A percentile compares a stretch with the other conserved stretches of the same genome.
Evolutionary conservation across 352 stramenopile species (phyloP).

Genomic region (Phytophthora chlamydospora): DNA sequence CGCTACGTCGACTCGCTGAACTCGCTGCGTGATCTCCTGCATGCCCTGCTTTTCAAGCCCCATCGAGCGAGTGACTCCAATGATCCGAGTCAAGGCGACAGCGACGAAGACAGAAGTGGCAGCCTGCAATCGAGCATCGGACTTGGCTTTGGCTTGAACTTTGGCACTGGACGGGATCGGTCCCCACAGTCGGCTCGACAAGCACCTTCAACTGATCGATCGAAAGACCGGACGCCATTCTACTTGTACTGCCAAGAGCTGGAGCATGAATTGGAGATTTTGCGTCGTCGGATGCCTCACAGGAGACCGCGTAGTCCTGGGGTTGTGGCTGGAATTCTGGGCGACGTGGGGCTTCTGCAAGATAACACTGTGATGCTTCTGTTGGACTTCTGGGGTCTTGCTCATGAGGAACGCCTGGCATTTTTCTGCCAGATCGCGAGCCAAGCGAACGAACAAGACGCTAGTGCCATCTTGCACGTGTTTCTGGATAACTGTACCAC

Average conservation of each 20-base stretch:
- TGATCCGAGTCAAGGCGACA: conserved; percentile 21
- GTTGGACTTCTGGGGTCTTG: conserved; percentile 72
- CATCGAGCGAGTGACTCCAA: neutral
- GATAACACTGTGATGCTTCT: conserved; percentile 66
- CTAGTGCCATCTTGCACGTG: conserved; percentile 46
- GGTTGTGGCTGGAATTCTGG: conserved; percentile 24
- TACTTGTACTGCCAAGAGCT: conserved; percentile 73
- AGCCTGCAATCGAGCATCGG: conserved; percentile 28
- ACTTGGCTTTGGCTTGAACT: conserved; percentile 32
- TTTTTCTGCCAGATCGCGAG: conserved; percentile 80
- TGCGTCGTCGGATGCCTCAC: conserved; percentile 42
- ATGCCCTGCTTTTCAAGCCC: conserved; percentile 58
- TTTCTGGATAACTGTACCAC: conserved; percentile 59
- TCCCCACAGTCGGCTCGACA: conserved; percentile 2
- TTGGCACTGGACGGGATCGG: conserved; percentile 16
- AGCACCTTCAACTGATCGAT: neutral
- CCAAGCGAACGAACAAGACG: conserved; percentile 56
- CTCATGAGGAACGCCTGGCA: conserved; percentile 55
- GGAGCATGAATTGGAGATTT: conserved; percentile 56
- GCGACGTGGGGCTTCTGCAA: conserved; percentile 58
- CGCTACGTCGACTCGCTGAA: conserved; percentile 65
- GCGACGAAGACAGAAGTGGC: conserved; percentile 23
- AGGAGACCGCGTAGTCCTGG: conserved; percentile 27
- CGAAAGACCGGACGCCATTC: conserved; percentile 38
- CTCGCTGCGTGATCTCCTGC: conserved; percentile 58